Evolutionary conservation across 106 monocot species (phyloP).

Genomic region (Acorus gramineus): DNA sequence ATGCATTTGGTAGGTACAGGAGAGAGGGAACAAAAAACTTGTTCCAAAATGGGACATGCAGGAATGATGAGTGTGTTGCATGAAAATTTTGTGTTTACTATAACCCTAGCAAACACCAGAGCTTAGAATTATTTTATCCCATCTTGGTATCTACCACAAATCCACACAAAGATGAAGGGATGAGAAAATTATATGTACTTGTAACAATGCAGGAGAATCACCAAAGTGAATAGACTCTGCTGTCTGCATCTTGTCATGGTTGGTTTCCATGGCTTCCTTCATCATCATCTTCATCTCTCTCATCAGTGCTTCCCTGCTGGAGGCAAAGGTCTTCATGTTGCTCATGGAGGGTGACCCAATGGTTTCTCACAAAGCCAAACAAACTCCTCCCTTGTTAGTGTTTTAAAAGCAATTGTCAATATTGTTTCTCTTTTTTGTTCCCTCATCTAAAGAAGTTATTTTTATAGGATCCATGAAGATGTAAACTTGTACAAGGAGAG

Average conservation of each 20-base stretch:
- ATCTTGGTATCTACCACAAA: not conserved
- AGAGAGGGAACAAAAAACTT: not conserved
- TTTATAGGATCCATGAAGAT: constrained; percentile 30
- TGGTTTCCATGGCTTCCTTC: constrained; percentile 11
- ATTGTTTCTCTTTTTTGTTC: too few species aligned
- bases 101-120: constrained; percentile 3
- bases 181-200: not conserved
- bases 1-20: too few species aligned
- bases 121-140: too few species aligned
- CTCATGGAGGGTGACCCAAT: constrained; percentile 51
- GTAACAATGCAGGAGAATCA: not conserved
- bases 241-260: not conserved
- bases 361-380: constrained; percentile 26
- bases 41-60: constrained; percentile 18
- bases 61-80: constrained; percentile 8
- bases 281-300: not conserved
- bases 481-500: constrained; percentile 46
- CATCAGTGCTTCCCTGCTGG: constrained; percentile 4
- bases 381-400: constrained; percentile 17
- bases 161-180: not conserved
- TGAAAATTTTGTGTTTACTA: constrained; percentile 13
- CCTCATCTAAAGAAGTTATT: not conserved
- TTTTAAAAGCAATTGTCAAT: not conserved
- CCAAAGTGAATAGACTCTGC: not conserved
- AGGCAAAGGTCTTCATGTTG: constrained; percentile 43